phyloP scores from a whole-genome alignment of 352 stramenopile species.

The Chrysophaeum taylorii region DNA sequence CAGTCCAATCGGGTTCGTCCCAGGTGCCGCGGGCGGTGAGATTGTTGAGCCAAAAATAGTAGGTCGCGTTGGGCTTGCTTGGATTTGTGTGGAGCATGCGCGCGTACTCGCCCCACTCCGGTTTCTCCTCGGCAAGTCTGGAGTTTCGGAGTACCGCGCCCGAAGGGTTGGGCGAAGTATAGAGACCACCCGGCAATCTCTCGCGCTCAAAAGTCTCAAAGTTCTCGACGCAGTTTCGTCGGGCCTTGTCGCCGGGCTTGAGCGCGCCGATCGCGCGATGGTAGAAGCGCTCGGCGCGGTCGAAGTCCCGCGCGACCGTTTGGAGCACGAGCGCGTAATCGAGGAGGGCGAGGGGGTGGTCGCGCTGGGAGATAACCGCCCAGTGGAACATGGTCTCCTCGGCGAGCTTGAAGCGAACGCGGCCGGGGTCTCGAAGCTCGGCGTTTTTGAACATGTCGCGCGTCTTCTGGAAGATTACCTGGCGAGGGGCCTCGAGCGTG shows the following conservation, averaged over 20 bases:
- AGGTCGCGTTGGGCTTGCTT: constrained; percentile 18
- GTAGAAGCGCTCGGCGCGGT: constrained; percentile 42
- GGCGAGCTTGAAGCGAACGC: constrained; percentile 32
- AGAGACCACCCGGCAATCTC: constrained; percentile 31
- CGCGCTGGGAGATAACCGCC: constrained; percentile 34
- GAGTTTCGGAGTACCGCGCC: constrained; percentile 23
- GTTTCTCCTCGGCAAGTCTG: constrained; percentile 26
- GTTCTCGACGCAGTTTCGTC: constrained; percentile 29
- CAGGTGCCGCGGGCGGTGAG: constrained; percentile 29
- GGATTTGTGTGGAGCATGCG: constrained; percentile 26
- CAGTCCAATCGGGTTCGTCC: constrained; percentile 27
- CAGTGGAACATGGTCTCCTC: constrained; percentile 41
- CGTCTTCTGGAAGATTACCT: constrained; percentile 31
- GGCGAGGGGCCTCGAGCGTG: constrained; percentile 28
- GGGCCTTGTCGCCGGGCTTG: constrained; percentile 17
- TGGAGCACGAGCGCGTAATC: constrained; percentile 45
- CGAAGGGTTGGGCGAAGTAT: constrained; percentile 19
- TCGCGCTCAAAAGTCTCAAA: constrained; percentile 32
- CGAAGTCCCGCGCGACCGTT: constrained; percentile 35
- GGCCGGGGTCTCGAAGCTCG: constrained; percentile 29
- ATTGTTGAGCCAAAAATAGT: constrained; percentile 33
- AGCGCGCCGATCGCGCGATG: constrained; percentile 26
- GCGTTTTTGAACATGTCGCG: constrained; percentile 35
- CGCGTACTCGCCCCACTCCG: constrained; percentile 34
- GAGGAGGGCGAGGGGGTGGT: constrained; percentile 34